Base-by-base conservation (phyloP, 148 eudicot genomes). In the Nyssa sinensis region DNA sequence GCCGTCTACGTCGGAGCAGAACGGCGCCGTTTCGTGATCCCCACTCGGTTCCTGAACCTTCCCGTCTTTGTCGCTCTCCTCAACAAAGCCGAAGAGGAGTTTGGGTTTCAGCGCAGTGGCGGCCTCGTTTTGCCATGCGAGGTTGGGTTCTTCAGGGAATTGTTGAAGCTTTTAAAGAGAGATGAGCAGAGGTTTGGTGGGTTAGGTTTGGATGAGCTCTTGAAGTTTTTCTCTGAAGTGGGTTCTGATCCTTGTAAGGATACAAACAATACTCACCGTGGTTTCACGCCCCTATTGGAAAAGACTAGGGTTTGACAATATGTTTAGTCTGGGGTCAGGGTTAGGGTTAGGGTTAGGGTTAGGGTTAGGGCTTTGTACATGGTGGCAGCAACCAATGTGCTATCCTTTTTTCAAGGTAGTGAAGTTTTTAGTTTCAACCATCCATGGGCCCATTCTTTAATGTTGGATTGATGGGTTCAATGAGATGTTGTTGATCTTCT, bases 61-160 rank as follows among this genome's bases (percentile, higher is more conserved):
- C 83, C 80, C 24, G 60, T 81, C 21, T 81, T 81, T 66, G 61
- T 63, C 1, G 57, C 64, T 25, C 65, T 81, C 9, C 80, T 81
- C 23, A n/a, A 73, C 66, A 71, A 81, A 31, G 77, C 80, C 5
- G 83, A 76, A 51, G 83, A 81, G 32, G 83, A 81, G 57, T 81
- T 72, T 64, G 83, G 83, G 4, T 81, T 66, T 19, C 80, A 62
- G 59, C 32, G 32, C 37, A 37, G 21, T 49, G 83, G 83, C 32
- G 80, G 77, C 19, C 53, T 81, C 33, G 55, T 49, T 23, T 37
- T 81, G 34, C 80, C 83, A 0, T 81, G 80, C 62, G 80, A 76
- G 4, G 65, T 70, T 7, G 77, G 16, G 0, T 76, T 73, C 16
- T 72, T 81, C 73, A 5, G 9, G 3, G 32, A 37, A 10, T 19